phyloP scores from a whole-genome alignment of 495 filamentous ascomycete genomes.

The Patellaria atrata region DNA sequence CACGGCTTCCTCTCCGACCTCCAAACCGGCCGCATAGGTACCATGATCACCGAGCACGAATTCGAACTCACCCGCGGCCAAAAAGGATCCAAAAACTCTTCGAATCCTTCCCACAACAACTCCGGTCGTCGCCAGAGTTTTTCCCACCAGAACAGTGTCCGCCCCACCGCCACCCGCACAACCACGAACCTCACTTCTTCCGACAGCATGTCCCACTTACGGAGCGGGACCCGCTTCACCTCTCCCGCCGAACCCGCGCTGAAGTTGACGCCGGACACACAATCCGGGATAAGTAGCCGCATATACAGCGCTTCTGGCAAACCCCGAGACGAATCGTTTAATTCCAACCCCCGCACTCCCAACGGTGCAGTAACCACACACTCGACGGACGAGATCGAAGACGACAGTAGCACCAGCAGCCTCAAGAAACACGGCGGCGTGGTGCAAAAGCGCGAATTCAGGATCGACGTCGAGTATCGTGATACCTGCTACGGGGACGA shows the following conservation, averaged over 20 bases:
- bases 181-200: no score
- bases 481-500: no score
- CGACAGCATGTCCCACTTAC: background rate
- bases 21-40: conserved; percentile 1
- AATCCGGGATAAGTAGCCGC: background rate
- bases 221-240: conserved; percentile 2
- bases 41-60: background rate
- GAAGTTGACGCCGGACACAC: conserved; percentile 2
- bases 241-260: conserved; percentile 1
- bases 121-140: no score
- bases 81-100: no score
- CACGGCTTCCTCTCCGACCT: background rate
- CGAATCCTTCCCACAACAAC: no score
- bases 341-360: background rate
- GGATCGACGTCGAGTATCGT: no score
- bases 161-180: no score
- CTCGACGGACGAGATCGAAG: conserved; percentile 4
- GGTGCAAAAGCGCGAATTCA: conserved; percentile 9
- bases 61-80: background rate
- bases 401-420: conserved; percentile 7
- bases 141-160: no score
- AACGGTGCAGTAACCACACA: no score
- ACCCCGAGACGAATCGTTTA: background rate
- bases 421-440: conserved; percentile 6
- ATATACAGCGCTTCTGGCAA: background rate